These are phyloP conservation scores for Pestalotiopsis sp. DNA, from an alignment of 2,329 filamentous ascomycete species.

Conservation along the genomic window DNA sequence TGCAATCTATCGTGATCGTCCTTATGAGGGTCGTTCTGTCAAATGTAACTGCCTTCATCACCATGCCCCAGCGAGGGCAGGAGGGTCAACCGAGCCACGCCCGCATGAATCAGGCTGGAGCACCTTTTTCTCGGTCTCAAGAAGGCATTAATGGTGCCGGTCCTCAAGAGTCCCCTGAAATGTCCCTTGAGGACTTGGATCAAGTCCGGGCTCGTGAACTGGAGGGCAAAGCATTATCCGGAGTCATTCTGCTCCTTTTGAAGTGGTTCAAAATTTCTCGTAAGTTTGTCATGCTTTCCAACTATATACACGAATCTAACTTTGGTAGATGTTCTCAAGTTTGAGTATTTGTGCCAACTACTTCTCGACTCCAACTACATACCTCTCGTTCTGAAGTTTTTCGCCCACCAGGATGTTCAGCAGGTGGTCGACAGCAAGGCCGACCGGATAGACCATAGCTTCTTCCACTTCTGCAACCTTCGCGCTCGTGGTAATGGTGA, in stretches of 20 bases:
- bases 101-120: conserved; percentile 41
- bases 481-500: conserved; percentile 28
- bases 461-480: conserved; percentile 85
- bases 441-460: conserved; percentile 81
- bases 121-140: conserved; percentile 31
- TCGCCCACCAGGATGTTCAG: conserved; percentile 92
- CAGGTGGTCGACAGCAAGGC: conserved; percentile 84
- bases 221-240: conserved; percentile 88
- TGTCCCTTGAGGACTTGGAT: conserved; percentile 76
- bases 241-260: conserved; percentile 79
- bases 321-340: conserved; percentile 80
- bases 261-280: conserved; percentile 98
- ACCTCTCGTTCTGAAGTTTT: conserved; percentile 87
- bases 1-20: conserved; percentile 93
- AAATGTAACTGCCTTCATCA: conserved; percentile 84
- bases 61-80: conserved; percentile 53
- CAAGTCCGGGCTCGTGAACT: conserved; percentile 83
- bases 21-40: conserved; percentile 85
- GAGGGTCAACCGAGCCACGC: conserved; percentile 38
- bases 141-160: conserved; percentile 33
- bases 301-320: conserved; percentile 19
- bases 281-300: conserved; percentile 47
- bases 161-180: conserved; percentile 45
- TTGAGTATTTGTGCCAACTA: conserved; percentile 92
- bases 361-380: conserved; percentile 95